phyloP scores from a whole-genome alignment of 176 grass and related monocot genomes.

The Chrysopogon serrulatus region DNA sequence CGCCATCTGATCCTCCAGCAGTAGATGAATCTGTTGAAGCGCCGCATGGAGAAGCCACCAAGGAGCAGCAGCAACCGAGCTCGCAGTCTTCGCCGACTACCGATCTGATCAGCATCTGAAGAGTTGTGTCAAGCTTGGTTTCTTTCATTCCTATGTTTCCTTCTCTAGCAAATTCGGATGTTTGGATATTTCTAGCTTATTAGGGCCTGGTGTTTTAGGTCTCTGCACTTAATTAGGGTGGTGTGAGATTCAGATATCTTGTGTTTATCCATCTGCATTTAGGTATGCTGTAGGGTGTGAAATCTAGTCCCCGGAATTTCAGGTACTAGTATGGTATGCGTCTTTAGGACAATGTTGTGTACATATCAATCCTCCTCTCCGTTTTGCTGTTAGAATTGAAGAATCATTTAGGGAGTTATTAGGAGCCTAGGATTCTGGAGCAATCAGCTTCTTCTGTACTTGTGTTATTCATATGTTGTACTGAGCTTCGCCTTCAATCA shows the following conservation, averaged over 20 bases:
- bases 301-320: constrained; percentile 30
- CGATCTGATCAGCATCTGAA: constrained; percentile 88
- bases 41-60: constrained; percentile 29
- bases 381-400: constrained; percentile 23
- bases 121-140: not conserved
- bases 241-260: constrained; percentile 15
- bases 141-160: not conserved
- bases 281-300: constrained; percentile 11
- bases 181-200: constrained; percentile 7
- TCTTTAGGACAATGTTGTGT: constrained; percentile 16
- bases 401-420: not conserved
- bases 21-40: constrained; percentile 14
- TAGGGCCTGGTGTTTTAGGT: constrained; percentile 18
- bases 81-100: constrained; percentile 9
- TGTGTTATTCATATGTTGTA: not conserved
- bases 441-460: not conserved
- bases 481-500: not conserved
- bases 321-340: constrained; percentile 21
- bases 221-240: constrained; percentile 9
- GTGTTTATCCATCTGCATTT: constrained; percentile 11
- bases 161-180: not conserved
- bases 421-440: not conserved
- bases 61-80: constrained; percentile 28
- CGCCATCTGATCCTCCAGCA: not conserved
- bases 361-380: constrained; percentile 30